Evolutionary conservation across 1,139 yeast genomes (phyloP).

Genomic region (Geotrichum klebahnii): DNA sequence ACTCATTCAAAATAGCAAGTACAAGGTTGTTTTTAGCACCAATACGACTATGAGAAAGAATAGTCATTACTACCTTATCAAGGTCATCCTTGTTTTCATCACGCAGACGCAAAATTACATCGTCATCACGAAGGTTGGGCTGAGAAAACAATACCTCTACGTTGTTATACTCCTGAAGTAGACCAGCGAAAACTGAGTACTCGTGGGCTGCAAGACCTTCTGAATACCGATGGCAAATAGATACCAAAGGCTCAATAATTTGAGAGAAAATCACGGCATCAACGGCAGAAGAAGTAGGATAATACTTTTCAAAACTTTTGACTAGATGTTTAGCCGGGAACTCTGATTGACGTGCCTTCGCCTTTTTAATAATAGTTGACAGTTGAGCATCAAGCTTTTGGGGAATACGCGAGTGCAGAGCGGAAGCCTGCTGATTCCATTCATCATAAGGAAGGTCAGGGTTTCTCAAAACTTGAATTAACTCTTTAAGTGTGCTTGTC

Average conservation of each 20-base stretch:
- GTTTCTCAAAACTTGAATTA: slow-evolving; percentile 69
- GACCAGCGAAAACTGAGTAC: slow-evolving; percentile 62
- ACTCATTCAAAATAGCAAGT: slow-evolving; percentile 75
- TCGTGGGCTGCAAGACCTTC: slow-evolving; percentile 83
- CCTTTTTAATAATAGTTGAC: slow-evolving; percentile 54
- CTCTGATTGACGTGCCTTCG: slow-evolving; percentile 63
- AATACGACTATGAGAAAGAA: slow-evolving; percentile 86
- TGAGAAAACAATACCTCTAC: slow-evolving; percentile 79
- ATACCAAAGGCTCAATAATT: slow-evolving; percentile 67
- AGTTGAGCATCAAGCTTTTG: slow-evolving; percentile 66
- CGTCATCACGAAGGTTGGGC: slow-evolving; percentile 68
- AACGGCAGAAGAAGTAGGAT: slow-evolving; percentile 49
- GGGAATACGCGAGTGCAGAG: slow-evolving; percentile 88
- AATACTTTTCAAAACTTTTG: slow-evolving; percentile 55
- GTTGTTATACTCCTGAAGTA: slow-evolving; percentile 67
- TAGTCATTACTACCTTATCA: slow-evolving; percentile 63
- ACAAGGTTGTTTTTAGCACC: slow-evolving; percentile 89
- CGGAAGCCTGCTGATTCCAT: slow-evolving; percentile 82
- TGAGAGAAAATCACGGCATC: slow-evolving; percentile 46
- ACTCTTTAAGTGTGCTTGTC: slow-evolving; percentile 70
- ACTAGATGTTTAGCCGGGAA: slow-evolving; percentile 88
- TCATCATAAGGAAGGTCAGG: slow-evolving; percentile 86
- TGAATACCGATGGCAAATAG: slow-evolving; percentile 64
- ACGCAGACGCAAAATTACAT: slow-evolving; percentile 73
- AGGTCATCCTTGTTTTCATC: slow-evolving; percentile 80